A percentile compares a stretch with the other conserved stretches of the same genome.
Evolutionary conservation across 1,284 basidiomycete genomes (phyloP).

Genomic region (Omphalotus olearius): DNA sequence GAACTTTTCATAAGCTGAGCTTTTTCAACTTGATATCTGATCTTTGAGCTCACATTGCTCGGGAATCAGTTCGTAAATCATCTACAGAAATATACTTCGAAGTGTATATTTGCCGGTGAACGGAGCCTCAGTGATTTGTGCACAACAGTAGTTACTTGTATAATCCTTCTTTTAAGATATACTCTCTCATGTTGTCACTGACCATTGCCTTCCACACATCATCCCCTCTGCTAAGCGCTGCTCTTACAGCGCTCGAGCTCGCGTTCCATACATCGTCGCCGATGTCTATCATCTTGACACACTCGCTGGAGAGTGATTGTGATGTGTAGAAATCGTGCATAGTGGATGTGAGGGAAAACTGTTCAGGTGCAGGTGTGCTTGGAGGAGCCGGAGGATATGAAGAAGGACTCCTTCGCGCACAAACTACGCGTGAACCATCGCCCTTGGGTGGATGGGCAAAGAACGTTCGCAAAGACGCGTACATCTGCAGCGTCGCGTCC

Average conservation of each 20-base stretch:
- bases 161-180: conserved; percentile 46
- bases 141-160: conserved; percentile 30
- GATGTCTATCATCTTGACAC: conserved; percentile 60
- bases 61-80: no score
- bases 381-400: conserved; percentile 15
- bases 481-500: conserved; percentile 46
- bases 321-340: conserved; percentile 25
- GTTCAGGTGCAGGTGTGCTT: conserved; percentile 5
- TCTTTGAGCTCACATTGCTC: no score
- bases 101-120: no score
- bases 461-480: conserved; percentile 52
- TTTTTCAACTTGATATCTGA: no score
- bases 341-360: conserved; percentile 17
- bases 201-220: conserved; percentile 38
- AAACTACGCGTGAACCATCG: conserved; percentile 69
- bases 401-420: conserved; percentile 49
- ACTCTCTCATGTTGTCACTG: conserved; percentile 36
- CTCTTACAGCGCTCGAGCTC: conserved; percentile 75
- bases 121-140: no score
- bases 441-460: conserved; percentile 46
- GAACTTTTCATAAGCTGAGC: no score
- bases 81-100: no score
- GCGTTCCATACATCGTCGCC: conserved; percentile 51
- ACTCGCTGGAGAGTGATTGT: conserved; percentile 48
- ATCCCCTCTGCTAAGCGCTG: conserved; percentile 35